Conservation (phyloP, 495 filamentous ascomycete species). For the Aspergillus wentii region DNA sequence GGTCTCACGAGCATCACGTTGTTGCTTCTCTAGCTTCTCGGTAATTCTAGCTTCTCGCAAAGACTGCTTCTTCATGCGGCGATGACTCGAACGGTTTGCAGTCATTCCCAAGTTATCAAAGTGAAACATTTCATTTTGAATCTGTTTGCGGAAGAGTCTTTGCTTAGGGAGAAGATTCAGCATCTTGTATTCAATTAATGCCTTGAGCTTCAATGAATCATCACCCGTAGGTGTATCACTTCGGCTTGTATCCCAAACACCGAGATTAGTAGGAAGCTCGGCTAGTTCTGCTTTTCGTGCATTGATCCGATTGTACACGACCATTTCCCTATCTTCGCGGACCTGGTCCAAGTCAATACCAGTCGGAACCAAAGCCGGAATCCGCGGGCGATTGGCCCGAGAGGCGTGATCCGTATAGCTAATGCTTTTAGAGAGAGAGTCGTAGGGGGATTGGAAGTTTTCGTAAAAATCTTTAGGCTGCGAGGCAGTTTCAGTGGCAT, state of each 20-base stretch:
- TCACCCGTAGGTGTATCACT: conserved; percentile 67
- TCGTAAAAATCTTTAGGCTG: conserved; percentile 47
- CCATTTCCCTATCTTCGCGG: conserved; percentile 77
- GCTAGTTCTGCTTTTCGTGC: conserved; percentile 79
- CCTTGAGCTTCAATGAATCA: conserved; percentile 80
- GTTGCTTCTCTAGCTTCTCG: conserved; percentile 97
- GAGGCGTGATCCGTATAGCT: conserved; percentile 72
- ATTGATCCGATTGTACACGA: conserved; percentile 83
- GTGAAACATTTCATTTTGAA: conserved; percentile 84
- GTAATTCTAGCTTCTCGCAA: conserved; percentile 95
- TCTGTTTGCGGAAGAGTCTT: conserved; percentile 73
- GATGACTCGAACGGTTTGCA: conserved; percentile 80
- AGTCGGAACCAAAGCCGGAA: conserved; percentile 81
- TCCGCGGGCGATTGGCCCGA: conserved; percentile 65
- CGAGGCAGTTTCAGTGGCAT: conserved; percentile 22
- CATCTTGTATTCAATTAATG: conserved; percentile 88
- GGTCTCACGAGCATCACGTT: conserved; percentile 88
- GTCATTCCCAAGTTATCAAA: conserved; percentile 95
- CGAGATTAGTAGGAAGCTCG: conserved; percentile 73
- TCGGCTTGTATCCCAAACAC: conserved; percentile 73
- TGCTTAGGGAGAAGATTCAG: conserved; percentile 81
- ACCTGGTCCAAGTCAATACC: conserved; percentile 77
- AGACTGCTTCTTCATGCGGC: conserved; percentile 93
- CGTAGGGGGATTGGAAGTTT: conserved; percentile 64
- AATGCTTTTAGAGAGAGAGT: conserved; percentile 52